Conservation (phyloP, 2,329 filamentous ascomycete species). For the Microsporum ferrugineum region DNA sequence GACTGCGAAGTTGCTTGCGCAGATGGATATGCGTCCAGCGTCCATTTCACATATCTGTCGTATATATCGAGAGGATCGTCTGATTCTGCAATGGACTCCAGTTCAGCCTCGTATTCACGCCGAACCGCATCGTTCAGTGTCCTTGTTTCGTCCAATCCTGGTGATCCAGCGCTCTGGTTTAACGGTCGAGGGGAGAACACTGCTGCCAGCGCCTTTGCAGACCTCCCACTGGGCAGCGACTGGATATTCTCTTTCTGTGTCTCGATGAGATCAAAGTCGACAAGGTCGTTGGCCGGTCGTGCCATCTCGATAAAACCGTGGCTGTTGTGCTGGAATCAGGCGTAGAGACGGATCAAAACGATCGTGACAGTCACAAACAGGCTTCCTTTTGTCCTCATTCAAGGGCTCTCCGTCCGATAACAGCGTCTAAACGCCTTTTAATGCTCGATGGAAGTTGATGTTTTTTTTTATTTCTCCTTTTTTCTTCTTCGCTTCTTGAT, state of each 20-base stretch:
- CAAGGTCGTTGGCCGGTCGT: slow-evolving; percentile 30
- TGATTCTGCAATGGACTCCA: slow-evolving; percentile 66
- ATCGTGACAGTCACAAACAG: not conserved
- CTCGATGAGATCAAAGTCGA: slow-evolving; percentile 82
- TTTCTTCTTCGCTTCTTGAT: not conserved
- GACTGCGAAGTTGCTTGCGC: slow-evolving; percentile 85
- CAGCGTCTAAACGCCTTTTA: not conserved
- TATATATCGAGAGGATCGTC: slow-evolving; percentile 94
- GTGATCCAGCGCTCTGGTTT: slow-evolving; percentile 22
- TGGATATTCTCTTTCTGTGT: slow-evolving; percentile 97
- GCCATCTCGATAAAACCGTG: slow-evolving; percentile 24
- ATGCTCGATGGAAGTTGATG: not conserved
- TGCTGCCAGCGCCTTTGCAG: slow-evolving; percentile 75
- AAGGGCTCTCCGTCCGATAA: not conserved
- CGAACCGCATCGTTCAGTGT: slow-evolving; percentile 69
- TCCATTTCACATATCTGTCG: slow-evolving; percentile 96
- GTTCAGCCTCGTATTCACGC: slow-evolving; percentile 74
- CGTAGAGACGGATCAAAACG: not conserved
- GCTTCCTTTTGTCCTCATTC: not conserved
- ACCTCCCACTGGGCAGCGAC: slow-evolving; percentile 74
- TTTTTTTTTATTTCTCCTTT: not conserved
- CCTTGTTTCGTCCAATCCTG: slow-evolving; percentile 54
- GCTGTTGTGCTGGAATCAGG: not conserved
- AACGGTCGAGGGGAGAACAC: slow-evolving; percentile 50
- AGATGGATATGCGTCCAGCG: slow-evolving; percentile 84